Percentiles rank a stretch among this genome's conserved stretches.
Conservation (phyloP, 148 eudicot species). For the Rhododendron henanense region DNA sequence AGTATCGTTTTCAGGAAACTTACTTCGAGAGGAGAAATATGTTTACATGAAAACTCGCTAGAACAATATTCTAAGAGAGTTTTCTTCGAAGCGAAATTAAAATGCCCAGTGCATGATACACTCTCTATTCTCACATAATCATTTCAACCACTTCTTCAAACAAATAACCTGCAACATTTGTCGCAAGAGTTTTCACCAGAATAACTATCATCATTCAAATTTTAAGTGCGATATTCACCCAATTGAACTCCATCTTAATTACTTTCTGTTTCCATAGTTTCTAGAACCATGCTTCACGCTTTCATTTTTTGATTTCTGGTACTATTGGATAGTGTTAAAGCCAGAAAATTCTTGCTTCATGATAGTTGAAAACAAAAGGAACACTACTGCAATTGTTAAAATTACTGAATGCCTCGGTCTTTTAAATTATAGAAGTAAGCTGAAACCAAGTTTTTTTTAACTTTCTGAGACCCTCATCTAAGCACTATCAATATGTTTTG, state of each 20-base stretch:
- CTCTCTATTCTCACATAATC: background rate
- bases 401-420: background rate
- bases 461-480: background rate
- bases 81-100: background rate
- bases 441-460: slow-evolving; percentile 1
- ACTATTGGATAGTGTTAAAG: background rate
- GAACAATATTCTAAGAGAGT: background rate
- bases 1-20: background rate
- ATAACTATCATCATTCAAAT: background rate
- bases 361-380: background rate
- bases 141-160: background rate
- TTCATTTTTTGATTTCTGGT: background rate
- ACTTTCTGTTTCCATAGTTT: background rate
- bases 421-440: background rate
- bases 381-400: background rate
- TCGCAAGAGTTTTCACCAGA: background rate
- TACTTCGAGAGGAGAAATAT: background rate
- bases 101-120: background rate
- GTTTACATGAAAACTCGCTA: background rate
- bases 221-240: background rate
- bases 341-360: background rate
- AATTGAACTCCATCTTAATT: background rate
- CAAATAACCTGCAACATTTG: background rate
- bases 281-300: background rate
- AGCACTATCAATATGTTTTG: background rate